Evolutionary conservation across 805 yeast genomes (phyloP), one percentile per base, ranked within the genome.

Genomic region (Candida sphagnicola): DNA sequence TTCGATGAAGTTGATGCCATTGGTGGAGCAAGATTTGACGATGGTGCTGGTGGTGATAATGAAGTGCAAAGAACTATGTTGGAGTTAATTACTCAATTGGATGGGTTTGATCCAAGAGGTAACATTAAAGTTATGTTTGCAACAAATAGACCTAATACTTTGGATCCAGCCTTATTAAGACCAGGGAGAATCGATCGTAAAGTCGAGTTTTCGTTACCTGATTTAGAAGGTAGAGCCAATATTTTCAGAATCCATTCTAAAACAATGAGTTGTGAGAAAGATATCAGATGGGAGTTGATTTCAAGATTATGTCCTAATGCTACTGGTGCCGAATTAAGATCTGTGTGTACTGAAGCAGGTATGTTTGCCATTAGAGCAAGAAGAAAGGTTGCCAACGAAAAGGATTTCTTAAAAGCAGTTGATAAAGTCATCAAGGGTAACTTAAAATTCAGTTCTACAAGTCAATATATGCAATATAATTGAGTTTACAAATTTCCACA

Each of bases 1-100:
- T 93, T 93, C 56, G 99, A 93, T 67, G 99, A 93, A 72, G 83
- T 93, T 50, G 99, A 93, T 70, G 99, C 99, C 28, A 88, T 93
- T 62, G 99, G 99, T 50, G 99, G 99, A 30, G 98, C 98, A n/a
- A 82, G 99, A 63, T 93, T 93, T 60, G 99, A 93, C 63, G 99
- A 93, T 61, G 98, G 98, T 55, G 98, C 98, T 8, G 98, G 97
- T 52, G 98, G 98, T 57, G 99, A 93, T 65, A 93, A 91, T 60
- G 99, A 93, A 69, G 99, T 93, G 39, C 99, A 93, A 69, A 80
- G 99, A 72, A 93, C 99, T 32, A 93, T 93, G 99, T 76, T 93
- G 77, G 99, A 93, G 65, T 78, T 93, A 54, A 93, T 93, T 57
- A 89, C 98, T 31, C 99, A 93, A 63, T 74, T 93, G 58, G 99